These are phyloP conservation scores for Alternaria burnsii DNA, from an alignment of 2,329 filamentous ascomycete genomes.

Conservation along the genomic window DNA sequence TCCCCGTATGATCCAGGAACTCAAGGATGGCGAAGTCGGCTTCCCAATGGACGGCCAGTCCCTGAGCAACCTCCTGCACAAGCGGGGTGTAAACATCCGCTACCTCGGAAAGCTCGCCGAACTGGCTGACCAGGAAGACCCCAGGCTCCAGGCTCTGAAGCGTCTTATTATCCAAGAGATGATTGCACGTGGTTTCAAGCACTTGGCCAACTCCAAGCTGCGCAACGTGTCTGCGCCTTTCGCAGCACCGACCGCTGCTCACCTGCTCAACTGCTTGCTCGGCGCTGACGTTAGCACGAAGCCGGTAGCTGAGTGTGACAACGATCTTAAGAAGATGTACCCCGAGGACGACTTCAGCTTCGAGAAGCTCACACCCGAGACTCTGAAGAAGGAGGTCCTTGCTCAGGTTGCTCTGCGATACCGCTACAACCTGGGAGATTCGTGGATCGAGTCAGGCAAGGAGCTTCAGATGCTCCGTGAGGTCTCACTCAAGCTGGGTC, in stretches of 20 bases:
- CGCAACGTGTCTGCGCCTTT: conserved; percentile 81
- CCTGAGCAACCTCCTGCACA: conserved; percentile 86
- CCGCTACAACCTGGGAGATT: conserved; percentile 73
- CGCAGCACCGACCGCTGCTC: conserved; percentile 79
- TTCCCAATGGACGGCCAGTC: conserved; percentile 99
- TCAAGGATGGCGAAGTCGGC: conserved; percentile 90
- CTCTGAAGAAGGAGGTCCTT: conserved; percentile 73
- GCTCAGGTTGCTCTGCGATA: conserved; percentile 77
- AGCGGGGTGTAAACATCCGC: conserved; percentile 94
- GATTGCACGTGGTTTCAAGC: conserved; percentile 95
- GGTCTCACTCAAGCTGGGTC: conserved; percentile 84
- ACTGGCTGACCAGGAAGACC: conserved; percentile 66
- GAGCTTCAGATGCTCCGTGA: conserved; percentile 88
- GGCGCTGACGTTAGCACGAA: conserved; percentile 78
- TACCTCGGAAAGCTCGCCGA: conserved; percentile 88
- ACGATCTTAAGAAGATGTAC: conserved; percentile 77
- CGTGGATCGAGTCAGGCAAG: conserved; percentile 74
- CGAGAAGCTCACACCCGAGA: conserved; percentile 77
- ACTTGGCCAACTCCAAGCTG: conserved; percentile 81
- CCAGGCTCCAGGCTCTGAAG: conserved; percentile 78
- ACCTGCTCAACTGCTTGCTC: conserved; percentile 92
- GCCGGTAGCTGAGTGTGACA: conserved; percentile 80
- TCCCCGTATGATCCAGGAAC: conserved; percentile 83
- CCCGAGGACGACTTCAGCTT: conserved; percentile 83
- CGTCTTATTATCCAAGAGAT: conserved; percentile 88